These are phyloP conservation scores for Metarhizium rileyi DNA, from an alignment of 2,329 filamentous ascomycete species.

Conservation along the genomic window DNA sequence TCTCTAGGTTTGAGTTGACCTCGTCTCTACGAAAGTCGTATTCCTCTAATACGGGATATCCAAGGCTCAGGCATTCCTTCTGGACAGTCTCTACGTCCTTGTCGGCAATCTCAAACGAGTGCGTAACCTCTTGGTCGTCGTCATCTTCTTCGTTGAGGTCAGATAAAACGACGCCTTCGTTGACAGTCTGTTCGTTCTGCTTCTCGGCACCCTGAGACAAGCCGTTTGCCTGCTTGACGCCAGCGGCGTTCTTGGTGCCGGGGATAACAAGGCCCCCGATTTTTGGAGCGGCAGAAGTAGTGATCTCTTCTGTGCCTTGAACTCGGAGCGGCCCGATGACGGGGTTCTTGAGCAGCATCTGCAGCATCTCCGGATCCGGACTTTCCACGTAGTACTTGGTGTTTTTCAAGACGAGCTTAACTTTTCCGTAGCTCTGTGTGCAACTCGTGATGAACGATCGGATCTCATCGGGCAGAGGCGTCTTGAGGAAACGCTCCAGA, in stretches of 20 bases:
- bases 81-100: conserved; percentile 77
- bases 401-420: conserved; percentile 88
- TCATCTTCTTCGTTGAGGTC: conserved; percentile 76
- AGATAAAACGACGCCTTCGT: conserved; percentile 60
- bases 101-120: conserved; percentile 85
- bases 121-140: conserved; percentile 80
- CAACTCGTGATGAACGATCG: conserved; percentile 68
- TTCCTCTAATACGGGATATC: conserved; percentile 84
- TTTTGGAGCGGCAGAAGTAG: conserved; percentile 73
- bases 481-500: conserved; percentile 82
- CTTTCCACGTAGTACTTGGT: conserved; percentile 94
- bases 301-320: conserved; percentile 62
- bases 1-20: conserved; percentile 82
- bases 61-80: conserved; percentile 78
- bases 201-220: conserved; percentile 24
- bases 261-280: conserved; percentile 85
- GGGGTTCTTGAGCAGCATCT: conserved; percentile 75
- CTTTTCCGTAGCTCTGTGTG: conserved; percentile 87
- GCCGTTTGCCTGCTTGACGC: conserved; percentile 61
- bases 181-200: conserved; percentile 37
- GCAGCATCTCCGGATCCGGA: conserved; percentile 75
- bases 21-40: conserved; percentile 95
- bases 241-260: conserved; percentile 86
- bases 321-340: conserved; percentile 73
- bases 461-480: conserved; percentile 71